Conservation (phyloP, 2,329 filamentous ascomycete species). For the Aspergillus melleus region DNA sequence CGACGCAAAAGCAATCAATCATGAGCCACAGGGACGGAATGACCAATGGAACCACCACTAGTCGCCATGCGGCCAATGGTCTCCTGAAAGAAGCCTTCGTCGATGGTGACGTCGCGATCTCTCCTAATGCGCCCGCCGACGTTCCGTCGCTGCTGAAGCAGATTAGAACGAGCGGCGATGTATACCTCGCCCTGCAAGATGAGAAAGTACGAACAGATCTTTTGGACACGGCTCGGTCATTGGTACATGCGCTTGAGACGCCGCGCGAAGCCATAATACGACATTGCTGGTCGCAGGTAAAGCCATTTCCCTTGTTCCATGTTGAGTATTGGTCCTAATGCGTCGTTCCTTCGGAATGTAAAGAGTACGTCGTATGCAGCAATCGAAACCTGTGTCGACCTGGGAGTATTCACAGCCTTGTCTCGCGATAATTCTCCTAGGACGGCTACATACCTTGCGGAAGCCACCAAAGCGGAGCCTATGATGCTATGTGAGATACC, state of each 20-base stretch:
- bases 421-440: slow-evolving; percentile 25
- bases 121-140: slow-evolving; percentile 12
- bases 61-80: background rate
- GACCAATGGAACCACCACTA: background rate
- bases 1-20: too few relatives aligned
- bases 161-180: slow-evolving; percentile 8
- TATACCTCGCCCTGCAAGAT: slow-evolving; percentile 5
- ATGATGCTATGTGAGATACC: slow-evolving; percentile 18
- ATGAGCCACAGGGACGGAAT: background rate
- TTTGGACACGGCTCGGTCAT: slow-evolving; percentile 17
- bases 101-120: slow-evolving; percentile 13
- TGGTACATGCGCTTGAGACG: slow-evolving; percentile 40
- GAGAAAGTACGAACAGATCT: slow-evolving; percentile 15
- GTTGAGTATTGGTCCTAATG: background rate
- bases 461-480: slow-evolving; percentile 18
- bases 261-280: slow-evolving; percentile 52
- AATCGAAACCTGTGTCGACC: slow-evolving; percentile 23
- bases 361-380: slow-evolving; percentile 24
- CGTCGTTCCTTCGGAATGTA: background rate
- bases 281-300: slow-evolving; percentile 47
- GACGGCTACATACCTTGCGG: slow-evolving; percentile 20
- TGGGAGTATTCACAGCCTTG: slow-evolving; percentile 23
- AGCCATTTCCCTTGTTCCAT: background rate
- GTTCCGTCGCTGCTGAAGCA: slow-evolving; percentile 14
- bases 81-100: slow-evolving; percentile 3